These are phyloP conservation scores for Exophiala alcalophila DNA, from an alignment of 2,329 filamentous ascomycete genomes.

Conservation along the genomic window DNA sequence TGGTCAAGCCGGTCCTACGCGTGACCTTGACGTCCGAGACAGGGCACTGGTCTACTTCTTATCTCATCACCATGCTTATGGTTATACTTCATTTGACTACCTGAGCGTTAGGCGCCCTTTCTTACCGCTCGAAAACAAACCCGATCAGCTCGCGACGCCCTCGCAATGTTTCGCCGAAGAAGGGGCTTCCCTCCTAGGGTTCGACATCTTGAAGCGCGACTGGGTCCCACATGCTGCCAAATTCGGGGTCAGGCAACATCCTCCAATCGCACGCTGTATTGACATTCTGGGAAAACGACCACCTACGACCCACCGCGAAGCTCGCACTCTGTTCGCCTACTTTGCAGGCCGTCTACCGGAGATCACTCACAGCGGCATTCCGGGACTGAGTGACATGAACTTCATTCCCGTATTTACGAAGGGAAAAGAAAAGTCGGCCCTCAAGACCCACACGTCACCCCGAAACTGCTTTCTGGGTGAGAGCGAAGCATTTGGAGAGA, in stretches of 20 bases:
- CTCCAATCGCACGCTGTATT: constrained; percentile 73
- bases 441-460: constrained; percentile 61
- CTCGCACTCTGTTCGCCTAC: constrained; percentile 74
- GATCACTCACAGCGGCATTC: constrained; percentile 60
- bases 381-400: constrained; percentile 59
- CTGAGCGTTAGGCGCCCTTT: constrained; percentile 57
- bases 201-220: constrained; percentile 70
- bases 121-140: constrained; percentile 66
- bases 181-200: constrained; percentile 72
- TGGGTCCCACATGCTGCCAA: constrained; percentile 78
- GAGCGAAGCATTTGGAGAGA: constrained; percentile 71
- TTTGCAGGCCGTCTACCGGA: constrained; percentile 75
- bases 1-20: constrained; percentile 44
- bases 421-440: constrained; percentile 39
- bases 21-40: constrained; percentile 55
- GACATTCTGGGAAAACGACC: constrained; percentile 69
- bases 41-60: constrained; percentile 80
- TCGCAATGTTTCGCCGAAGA: constrained; percentile 79
- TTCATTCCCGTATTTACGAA: constrained; percentile 66
- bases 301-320: constrained; percentile 64
- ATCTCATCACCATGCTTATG: constrained; percentile 71
- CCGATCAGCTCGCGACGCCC: constrained; percentile 64
- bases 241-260: constrained; percentile 81
- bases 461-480: constrained; percentile 76
- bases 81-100: constrained; percentile 66